These are phyloP conservation scores for Fomitopsis serialis DNA, from an alignment of 768 basidiomycete species.

Conservation along the genomic window DNA sequence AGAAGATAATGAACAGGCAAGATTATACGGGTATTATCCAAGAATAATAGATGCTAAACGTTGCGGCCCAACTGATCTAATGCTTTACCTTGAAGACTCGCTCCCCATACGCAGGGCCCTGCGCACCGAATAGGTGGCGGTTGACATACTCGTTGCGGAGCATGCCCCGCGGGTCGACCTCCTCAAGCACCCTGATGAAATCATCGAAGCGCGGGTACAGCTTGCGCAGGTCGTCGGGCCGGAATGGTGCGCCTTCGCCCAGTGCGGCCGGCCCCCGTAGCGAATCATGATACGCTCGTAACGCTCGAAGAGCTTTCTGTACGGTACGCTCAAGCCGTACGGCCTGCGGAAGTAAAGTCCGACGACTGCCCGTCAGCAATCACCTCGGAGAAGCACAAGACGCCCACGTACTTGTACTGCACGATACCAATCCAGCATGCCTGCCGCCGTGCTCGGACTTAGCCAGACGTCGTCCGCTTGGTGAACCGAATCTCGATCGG, in stretches of 20 bases:
- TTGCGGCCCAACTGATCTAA: too few relatives aligned
- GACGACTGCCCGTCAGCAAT: not conserved
- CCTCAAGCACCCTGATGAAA: conserved; percentile 60
- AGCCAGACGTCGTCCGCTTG: conserved; percentile 91
- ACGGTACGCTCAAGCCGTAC: conserved; percentile 79
- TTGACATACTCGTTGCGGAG: conserved; percentile 89
- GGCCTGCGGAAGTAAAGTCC: conserved; percentile 45
- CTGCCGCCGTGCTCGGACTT: conserved; percentile 73
- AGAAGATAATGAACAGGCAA: not conserved
- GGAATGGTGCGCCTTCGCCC: conserved; percentile 90
- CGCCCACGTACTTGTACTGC: conserved; percentile 79
- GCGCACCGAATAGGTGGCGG: conserved; percentile 76
- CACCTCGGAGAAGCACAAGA: not conserved
- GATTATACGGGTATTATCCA: not conserved
- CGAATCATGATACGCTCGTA: conserved; percentile 69
- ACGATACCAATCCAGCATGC: conserved; percentile 97
- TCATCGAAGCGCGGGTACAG: conserved; percentile 82
- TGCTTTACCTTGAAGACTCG: conserved; percentile 42
- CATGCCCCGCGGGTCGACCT: conserved; percentile 69
- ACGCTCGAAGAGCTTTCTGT: conserved; percentile 66
- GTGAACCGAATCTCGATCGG: conserved; percentile 91
- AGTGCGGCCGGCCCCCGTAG: conserved; percentile 85
- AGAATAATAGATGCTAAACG: not conserved
- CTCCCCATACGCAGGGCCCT: conserved; percentile 31
- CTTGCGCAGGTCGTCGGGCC: conserved; percentile 52